Evolutionary conservation across 148 eudicot genomes (phyloP), one percentile per base, ranked within the genome.

Genomic region (Salicornia ramosissima): DNA sequence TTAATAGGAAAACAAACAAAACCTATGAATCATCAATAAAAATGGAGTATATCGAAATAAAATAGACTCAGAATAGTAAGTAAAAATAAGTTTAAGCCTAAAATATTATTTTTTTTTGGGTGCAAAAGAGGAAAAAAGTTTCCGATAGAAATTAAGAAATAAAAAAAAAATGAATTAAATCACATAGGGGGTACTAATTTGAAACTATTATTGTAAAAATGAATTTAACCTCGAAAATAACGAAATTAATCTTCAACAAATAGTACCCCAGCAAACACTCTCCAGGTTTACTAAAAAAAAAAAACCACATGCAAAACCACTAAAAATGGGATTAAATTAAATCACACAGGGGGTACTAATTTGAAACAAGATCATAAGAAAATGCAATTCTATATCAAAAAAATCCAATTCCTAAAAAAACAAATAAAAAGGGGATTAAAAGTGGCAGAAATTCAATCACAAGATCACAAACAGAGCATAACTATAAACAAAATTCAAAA

Each of bases 231-330:
- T 61, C 30, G 66, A 62, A 33, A 47, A 47, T 59, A n/a, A 71
- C 30, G 43, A 61, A 47, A 60, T 46, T 0, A 53, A 62, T 31
- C 47, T 61, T 52, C 43, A 11, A 15, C 73, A 10, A 58, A 21
- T 26, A 60, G 22, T n/a, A n/a, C n/a, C n/a, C n/a, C n/a, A n/a
- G n/a, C n/a, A n/a, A 31, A 13, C 2, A 63, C 7, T 25, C 40
- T n/a, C 22, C 11, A 63, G 7, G n/a, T 28, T 61, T n/a, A 10
- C 11, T 16, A 16, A 21, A 10, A 63, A 14, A 63, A 21, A 13
- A 63, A 34, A 18, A 36, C 65, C 50, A 40, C 67, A 63, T 63
- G 67, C 67, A 63, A 40, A 52, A 22, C 2, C 10, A 34, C n/a
- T 22, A 50, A 63, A 63, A 40, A 0, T 2, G 8, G 18, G 46